phyloP scores from a whole-genome alignment of 2,329 filamentous ascomycete species.

The Exophiala bonariae region DNA sequence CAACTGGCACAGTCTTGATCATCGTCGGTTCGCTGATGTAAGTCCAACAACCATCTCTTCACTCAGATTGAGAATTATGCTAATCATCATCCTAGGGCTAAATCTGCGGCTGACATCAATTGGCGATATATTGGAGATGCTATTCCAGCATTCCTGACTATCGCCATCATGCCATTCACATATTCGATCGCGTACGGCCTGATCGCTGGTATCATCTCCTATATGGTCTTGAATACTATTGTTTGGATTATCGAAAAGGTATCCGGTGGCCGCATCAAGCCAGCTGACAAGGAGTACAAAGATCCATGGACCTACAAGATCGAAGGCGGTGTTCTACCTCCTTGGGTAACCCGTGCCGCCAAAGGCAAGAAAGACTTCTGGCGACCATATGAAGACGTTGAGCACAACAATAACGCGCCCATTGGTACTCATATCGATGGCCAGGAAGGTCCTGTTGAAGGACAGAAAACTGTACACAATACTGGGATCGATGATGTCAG shows the following conservation, averaged over 20 bases:
- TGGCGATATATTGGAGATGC: constrained; percentile 84
- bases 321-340: constrained; percentile 71
- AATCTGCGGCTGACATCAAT: constrained; percentile 73
- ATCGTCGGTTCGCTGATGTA: constrained; percentile 88
- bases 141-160: constrained; percentile 79
- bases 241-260: constrained; percentile 68
- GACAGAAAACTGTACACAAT: not conserved
- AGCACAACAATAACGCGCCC: constrained; percentile 10
- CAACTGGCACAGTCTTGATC: constrained; percentile 83
- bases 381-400: constrained; percentile 44
- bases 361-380: constrained; percentile 75
- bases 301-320: constrained; percentile 80
- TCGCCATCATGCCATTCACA: constrained; percentile 84
- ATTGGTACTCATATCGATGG: constrained; percentile 13
- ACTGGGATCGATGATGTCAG: not conserved
- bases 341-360: constrained; percentile 66
- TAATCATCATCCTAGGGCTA: constrained; percentile 15
- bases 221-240: constrained; percentile 71
- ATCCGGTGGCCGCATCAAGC: constrained; percentile 69
- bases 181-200: constrained; percentile 87
- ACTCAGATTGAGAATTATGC: not conserved
- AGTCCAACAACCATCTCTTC: constrained; percentile 36
- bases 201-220: constrained; percentile 76
- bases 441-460: constrained; percentile 1
- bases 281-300: constrained; percentile 72